These are phyloP conservation scores for Bruguiera sexangula DNA, from an alignment of 345 rosid species.

Conservation along the genomic window DNA sequence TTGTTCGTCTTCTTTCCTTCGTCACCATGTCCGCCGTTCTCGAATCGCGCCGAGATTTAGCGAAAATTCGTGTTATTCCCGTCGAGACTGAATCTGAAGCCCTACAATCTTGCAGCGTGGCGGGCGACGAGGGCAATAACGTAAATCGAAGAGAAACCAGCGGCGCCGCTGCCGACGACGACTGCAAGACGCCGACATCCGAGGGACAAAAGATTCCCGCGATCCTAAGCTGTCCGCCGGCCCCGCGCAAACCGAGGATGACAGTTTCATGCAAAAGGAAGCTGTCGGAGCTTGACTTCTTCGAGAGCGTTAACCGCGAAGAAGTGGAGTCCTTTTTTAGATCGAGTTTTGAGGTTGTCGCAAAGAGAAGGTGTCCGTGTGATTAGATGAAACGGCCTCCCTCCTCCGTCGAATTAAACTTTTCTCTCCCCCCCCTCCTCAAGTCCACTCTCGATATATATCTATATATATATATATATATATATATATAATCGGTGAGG, in stretches of 20 bases:
- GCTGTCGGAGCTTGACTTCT: constrained; percentile 37
- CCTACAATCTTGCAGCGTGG: not conserved
- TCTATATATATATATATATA: too few species aligned
- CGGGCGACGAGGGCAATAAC: not conserved
- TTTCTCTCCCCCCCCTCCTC: not conserved
- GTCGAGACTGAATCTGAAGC: constrained; percentile 8
- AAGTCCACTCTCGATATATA: too few species aligned
- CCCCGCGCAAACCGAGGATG: constrained; percentile 33
- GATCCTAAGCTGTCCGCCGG: constrained; percentile 32
- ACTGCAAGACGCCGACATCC: constrained; percentile 28
- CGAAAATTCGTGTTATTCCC: constrained; percentile 14
- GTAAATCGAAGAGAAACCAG: not conserved
- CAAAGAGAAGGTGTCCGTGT: constrained; percentile 26
- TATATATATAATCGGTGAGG: too few species aligned
- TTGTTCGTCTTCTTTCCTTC: not conserved
- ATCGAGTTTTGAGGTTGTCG: not conserved
- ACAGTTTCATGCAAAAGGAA: constrained; percentile 34
- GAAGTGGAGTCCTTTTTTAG: constrained; percentile 36
- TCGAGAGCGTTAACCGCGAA: constrained; percentile 29
- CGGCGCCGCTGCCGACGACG: not conserved
- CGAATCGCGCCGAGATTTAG: constrained; percentile 24
- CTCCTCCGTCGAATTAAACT: not conserved
- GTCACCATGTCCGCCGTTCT: constrained; percentile 40
- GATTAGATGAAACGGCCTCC: constrained; percentile 7
- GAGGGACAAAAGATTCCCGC: constrained; percentile 35